These are phyloP conservation scores for Myriosclerotinia duriaeana DNA, from an alignment of 2,329 filamentous ascomycete genomes.

Conservation along the genomic window DNA sequence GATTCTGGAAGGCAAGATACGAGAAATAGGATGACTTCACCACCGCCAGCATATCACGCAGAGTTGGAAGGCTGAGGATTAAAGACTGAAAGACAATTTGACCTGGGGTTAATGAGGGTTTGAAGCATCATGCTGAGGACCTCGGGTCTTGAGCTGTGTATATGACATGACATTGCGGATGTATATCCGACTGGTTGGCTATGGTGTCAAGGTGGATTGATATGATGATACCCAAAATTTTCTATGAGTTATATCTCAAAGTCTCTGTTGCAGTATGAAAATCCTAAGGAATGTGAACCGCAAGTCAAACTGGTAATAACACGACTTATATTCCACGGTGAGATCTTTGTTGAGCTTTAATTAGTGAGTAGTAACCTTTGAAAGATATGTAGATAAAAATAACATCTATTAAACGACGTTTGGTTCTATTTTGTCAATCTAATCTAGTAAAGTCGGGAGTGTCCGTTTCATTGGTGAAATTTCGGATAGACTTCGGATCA, in stretches of 20 bases:
- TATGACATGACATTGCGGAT: neutral
- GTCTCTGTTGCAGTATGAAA: neutral
- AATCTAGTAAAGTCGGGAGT: too few species aligned
- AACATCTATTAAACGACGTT: too few species aligned
- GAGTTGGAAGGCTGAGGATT: slow-evolving; percentile 17
- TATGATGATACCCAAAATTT: slow-evolving; percentile 23
- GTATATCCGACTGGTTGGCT: neutral
- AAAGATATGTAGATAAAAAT: too few species aligned
- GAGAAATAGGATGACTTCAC: neutral
- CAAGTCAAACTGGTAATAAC: too few species aligned
- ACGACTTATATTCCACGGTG: too few species aligned
- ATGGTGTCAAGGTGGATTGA: neutral
- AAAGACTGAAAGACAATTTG: neutral
- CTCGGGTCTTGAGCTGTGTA: neutral
- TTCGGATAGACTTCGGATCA: slow-evolving; percentile 6
- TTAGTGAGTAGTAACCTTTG: too few species aligned
- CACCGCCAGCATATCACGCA: slow-evolving; percentile 7
- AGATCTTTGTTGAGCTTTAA: too few species aligned
- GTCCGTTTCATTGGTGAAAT: too few species aligned
- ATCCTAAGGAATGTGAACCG: neutral
- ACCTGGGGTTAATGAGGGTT: neutral
- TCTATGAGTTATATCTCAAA: neutral
- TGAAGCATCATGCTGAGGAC: neutral
- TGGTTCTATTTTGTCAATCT: too few species aligned
- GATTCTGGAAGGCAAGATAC: neutral